Evolutionary conservation across 73 alveolate genomes (phyloP).

Genomic region (Paraurostyla sp.): DNA sequence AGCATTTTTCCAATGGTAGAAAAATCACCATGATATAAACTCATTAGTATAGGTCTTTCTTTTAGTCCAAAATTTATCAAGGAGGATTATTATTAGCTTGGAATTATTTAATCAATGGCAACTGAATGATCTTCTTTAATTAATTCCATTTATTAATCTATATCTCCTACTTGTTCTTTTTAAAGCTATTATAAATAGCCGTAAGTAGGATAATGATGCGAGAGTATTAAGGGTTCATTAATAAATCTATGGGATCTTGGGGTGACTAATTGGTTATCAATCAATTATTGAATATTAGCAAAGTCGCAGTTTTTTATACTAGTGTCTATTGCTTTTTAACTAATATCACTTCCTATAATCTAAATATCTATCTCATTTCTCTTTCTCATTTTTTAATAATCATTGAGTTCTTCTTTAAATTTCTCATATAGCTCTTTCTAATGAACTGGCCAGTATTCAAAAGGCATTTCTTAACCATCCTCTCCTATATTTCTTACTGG

Average conservation of each 20-base stretch:
- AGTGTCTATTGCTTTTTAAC: constrained; percentile 50
- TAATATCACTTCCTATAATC: constrained; percentile 69
- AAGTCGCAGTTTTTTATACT: constrained; percentile 40
- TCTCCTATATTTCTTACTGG: constrained; percentile 62
- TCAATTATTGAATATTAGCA: constrained; percentile 17
- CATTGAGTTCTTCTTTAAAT: constrained; percentile 36
- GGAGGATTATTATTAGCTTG: not conserved
- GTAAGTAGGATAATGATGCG: constrained; percentile 12
- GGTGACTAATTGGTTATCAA: not conserved
- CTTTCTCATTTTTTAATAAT: constrained; percentile 18
- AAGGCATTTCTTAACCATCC: not conserved
- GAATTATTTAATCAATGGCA: not conserved
- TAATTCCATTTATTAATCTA: not conserved
- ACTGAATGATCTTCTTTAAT: constrained; percentile 7
- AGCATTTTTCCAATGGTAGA: constrained; percentile 39
- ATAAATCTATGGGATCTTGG: constrained; percentile 24
- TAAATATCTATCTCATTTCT: constrained; percentile 56
- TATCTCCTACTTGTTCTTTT: not conserved
- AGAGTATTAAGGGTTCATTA: constrained; percentile 58
- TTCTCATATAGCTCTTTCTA: constrained; percentile 44
- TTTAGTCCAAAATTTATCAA: not conserved
- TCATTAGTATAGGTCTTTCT: constrained; percentile 10
- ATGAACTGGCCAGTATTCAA: constrained; percentile 77
- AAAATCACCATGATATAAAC: constrained; percentile 70
- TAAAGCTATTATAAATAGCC: not conserved